Percentiles rank a stretch among this genome's conserved stretches.
Evolutionary conservation across 768 basidiomycete genomes (phyloP).

Genomic region (Cystofilobasidium ferigula): DNA sequence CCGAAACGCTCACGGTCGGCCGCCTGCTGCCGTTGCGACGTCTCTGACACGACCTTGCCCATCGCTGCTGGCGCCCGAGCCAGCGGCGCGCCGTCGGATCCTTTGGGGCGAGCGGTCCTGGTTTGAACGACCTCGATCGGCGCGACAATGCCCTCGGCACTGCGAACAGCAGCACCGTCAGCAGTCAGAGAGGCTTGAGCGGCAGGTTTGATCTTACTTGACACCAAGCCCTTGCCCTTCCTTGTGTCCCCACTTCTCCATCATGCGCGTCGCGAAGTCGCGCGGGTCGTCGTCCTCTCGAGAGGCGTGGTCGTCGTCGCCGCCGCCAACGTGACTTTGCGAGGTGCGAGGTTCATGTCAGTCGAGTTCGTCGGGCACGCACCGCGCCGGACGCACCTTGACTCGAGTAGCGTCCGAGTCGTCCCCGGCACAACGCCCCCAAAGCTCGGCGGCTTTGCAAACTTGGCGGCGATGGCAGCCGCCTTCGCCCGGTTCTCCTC

Average conservation of each 20-base stretch:
- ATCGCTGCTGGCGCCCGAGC: slow-evolving; percentile 46
- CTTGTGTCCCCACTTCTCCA: slow-evolving; percentile 85
- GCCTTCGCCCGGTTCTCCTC: slow-evolving; percentile 42
- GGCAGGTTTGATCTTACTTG: slow-evolving; percentile 36
- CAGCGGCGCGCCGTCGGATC: not conserved
- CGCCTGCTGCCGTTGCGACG: slow-evolving; percentile 7
- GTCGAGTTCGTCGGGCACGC: too few species aligned
- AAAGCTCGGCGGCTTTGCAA: slow-evolving; percentile 25
- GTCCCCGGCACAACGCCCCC: slow-evolving; percentile 5
- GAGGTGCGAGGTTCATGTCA: not conserved
- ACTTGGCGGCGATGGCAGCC: slow-evolving; percentile 67
- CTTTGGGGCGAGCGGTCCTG: not conserved
- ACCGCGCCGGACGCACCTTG: not conserved
- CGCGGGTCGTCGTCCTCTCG: slow-evolving; percentile 14
- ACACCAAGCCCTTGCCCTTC: slow-evolving; percentile 86
- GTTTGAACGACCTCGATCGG: slow-evolving; percentile 4
- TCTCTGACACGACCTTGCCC: slow-evolving; percentile 38
- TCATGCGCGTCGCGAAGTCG: slow-evolving; percentile 21
- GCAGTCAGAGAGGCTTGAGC: not conserved
- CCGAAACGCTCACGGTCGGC: slow-evolving; percentile 76
- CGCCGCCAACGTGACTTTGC: not conserved
- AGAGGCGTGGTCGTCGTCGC: not conserved
- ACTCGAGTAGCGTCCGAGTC: not conserved
- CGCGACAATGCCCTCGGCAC: not conserved
- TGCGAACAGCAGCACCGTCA: not conserved